Conservation (phyloP, 768 basidiomycete species). For the Russula lepida region DNA sequence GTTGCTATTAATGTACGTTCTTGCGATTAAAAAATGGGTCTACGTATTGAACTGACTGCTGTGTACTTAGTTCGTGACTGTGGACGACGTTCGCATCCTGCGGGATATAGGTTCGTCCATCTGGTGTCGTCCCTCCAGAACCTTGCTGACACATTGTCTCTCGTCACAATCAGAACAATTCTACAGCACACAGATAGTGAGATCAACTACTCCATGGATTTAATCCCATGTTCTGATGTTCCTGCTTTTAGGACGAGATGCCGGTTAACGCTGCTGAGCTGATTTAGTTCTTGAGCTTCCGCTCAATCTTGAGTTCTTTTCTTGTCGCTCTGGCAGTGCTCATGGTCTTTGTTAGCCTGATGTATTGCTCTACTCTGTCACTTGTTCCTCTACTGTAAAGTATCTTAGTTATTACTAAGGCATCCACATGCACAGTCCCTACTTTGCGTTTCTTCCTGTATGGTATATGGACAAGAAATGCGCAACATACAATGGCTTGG, state of each 20-base stretch:
- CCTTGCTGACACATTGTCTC: not conserved
- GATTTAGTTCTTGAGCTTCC: slow-evolving; percentile 44
- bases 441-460: not conserved
- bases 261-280: slow-evolving; percentile 96
- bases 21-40: not conserved
- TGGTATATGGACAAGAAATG: slow-evolving; percentile 1
- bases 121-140: not conserved
- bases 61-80: slow-evolving; percentile 68
- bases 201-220: slow-evolving; percentile 21
- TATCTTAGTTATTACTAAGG: slow-evolving; percentile 11
- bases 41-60: not conserved
- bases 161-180: slow-evolving; percentile 68
- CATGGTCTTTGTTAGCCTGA: not conserved
- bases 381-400: slow-evolving; percentile 11
- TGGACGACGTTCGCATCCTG: slow-evolving; percentile 92
- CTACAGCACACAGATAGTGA: slow-evolving; percentile 89
- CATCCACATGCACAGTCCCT: not conserved
- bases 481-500: not conserved
- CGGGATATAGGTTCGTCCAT: slow-evolving; percentile 81
- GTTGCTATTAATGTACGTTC: slow-evolving; percentile 92
- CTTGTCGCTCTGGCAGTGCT: slow-evolving; percentile 8
- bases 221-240: slow-evolving; percentile 22
- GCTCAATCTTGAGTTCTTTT: not conserved
- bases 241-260: slow-evolving; percentile 79
- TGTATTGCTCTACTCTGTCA: slow-evolving; percentile 5